phyloP scores from a whole-genome alignment of 192 early-diverging fungal species.

The Linnemannia schmuckeri region DNA sequence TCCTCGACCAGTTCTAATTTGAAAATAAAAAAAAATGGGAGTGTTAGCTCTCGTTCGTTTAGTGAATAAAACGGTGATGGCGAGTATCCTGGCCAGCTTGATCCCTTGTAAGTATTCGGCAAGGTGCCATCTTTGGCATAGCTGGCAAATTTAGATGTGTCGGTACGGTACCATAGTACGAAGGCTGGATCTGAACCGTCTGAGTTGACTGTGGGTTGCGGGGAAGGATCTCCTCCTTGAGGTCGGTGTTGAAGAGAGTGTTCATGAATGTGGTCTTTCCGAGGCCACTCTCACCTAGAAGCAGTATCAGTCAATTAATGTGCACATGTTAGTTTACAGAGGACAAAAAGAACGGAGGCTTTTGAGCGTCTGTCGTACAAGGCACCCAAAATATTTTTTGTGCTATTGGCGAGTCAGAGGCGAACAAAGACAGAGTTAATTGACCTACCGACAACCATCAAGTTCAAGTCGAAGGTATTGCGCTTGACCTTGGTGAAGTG shows the following conservation, averaged over 20 bases:
- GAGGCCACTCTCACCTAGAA: conserved; percentile 93
- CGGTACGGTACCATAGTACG: conserved; percentile 75
- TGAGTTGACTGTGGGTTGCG: conserved; percentile 72
- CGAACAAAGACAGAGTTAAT: conserved; percentile 2
- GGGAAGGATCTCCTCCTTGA: conserved; percentile 81
- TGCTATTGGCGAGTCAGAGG: neutral
- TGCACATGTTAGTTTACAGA: conserved; percentile 18
- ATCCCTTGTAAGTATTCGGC: neutral
- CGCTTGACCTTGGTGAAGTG: conserved; percentile 75
- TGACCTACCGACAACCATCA: conserved; percentile 92
- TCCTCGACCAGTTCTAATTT: conserved; percentile 89
- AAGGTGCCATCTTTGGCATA: conserved; percentile 36
- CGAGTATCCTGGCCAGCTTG: neutral
- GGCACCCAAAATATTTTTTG: neutral
- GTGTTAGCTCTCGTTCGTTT: neutral
- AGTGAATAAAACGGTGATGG: neutral
- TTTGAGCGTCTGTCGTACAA: conserved; percentile 13
- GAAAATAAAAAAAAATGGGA: conserved; percentile 13
- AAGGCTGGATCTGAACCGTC: conserved; percentile 89
- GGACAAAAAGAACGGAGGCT: conserved; percentile 10
- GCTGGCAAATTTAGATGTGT: neutral
- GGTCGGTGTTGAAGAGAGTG: conserved; percentile 95
- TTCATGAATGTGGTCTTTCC: conserved; percentile 99
- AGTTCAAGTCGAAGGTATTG: conserved; percentile 87
- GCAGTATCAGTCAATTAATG: neutral